Conservation (phyloP, 441 rosid species). For the Melastoma candidum region DNA sequence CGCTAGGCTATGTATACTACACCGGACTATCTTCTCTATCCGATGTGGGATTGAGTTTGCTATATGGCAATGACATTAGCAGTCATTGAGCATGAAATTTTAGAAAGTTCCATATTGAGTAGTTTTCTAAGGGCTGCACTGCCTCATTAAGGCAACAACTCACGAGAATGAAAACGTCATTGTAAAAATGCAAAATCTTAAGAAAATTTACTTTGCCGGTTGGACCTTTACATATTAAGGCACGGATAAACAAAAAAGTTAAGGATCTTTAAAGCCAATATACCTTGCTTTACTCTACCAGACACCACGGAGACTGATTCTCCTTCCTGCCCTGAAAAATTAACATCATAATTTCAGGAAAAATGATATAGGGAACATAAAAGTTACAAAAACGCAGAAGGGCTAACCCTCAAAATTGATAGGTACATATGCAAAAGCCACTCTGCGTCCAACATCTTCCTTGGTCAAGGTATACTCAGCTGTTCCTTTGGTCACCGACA, state of each 20-base stretch:
- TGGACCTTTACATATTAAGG: not conserved
- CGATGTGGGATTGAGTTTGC: no score
- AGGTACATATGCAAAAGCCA: conserved; percentile 83
- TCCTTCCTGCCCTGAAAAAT: conserved; percentile 85
- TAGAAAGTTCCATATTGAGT: no score
- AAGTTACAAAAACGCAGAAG: conserved; percentile 12
- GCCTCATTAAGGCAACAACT: no score
- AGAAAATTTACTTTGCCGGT: not conserved
- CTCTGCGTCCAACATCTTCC: conserved; percentile 75
- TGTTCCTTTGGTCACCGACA: conserved; percentile 64
- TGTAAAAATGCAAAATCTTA: conserved; percentile 1
- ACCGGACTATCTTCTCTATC: no score
- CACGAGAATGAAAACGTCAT: no score
- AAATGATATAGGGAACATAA: not conserved
- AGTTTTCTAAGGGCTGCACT: no score
- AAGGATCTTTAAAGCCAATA: conserved; percentile 9
- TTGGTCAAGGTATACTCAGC: conserved; percentile 74
- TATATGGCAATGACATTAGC: no score
- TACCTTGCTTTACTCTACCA: conserved; percentile 74
- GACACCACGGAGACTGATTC: conserved; percentile 61
- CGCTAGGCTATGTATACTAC: no score
- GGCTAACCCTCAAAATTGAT: conserved; percentile 87
- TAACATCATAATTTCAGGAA: conserved; percentile 5
- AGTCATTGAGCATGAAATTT: no score
- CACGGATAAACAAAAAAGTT: not conserved